Evolutionary conservation across 2,329 filamentous ascomycete genomes (phyloP).

Genomic region (Paracoccidioides lutzii): DNA sequence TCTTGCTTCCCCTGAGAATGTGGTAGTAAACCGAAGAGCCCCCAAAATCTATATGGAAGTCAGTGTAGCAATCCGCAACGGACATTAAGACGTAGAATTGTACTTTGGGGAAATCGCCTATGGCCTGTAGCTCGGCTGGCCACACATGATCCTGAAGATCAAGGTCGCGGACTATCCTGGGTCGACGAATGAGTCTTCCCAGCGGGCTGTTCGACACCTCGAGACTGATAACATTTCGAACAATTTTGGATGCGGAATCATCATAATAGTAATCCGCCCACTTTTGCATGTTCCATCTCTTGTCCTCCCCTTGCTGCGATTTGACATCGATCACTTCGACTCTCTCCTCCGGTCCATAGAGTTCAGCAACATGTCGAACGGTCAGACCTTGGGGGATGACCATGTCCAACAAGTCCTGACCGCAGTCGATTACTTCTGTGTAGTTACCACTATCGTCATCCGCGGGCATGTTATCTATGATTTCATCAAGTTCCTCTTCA

Average conservation of each 20-base stretch:
- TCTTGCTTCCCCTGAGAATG: constrained; percentile 55
- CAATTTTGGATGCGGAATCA: constrained; percentile 44
- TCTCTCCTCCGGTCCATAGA: constrained; percentile 49
- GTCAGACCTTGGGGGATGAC: constrained; percentile 53
- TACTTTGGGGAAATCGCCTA: constrained; percentile 48
- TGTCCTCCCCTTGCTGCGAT: constrained; percentile 52
- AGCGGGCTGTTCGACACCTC: constrained; percentile 53
- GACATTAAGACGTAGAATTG: constrained; percentile 61
- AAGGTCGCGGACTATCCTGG: constrained; percentile 52
- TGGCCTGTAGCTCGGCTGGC: constrained; percentile 39
- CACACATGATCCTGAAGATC: constrained; percentile 41
- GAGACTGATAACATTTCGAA: constrained; percentile 57
- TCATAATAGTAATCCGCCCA: constrained; percentile 59
- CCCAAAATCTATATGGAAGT: constrained; percentile 61
- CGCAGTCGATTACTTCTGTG: constrained; percentile 42
- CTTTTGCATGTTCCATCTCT: constrained; percentile 51
- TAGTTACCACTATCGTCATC: constrained; percentile 15
- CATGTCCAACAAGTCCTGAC: constrained; percentile 55
- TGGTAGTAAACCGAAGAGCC: constrained; percentile 60
- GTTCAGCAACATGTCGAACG: constrained; percentile 49
- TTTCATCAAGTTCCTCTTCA: constrained; percentile 21
- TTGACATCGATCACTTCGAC: constrained; percentile 59
- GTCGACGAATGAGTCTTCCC: constrained; percentile 48
- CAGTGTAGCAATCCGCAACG: constrained; percentile 56
- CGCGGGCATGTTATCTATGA: constrained; percentile 28